Percentiles rank a stretch among this genome's conserved stretches.
phyloP scores from a whole-genome alignment of 208 protist genomes.

The Herpetomonas tarakana region DNA sequence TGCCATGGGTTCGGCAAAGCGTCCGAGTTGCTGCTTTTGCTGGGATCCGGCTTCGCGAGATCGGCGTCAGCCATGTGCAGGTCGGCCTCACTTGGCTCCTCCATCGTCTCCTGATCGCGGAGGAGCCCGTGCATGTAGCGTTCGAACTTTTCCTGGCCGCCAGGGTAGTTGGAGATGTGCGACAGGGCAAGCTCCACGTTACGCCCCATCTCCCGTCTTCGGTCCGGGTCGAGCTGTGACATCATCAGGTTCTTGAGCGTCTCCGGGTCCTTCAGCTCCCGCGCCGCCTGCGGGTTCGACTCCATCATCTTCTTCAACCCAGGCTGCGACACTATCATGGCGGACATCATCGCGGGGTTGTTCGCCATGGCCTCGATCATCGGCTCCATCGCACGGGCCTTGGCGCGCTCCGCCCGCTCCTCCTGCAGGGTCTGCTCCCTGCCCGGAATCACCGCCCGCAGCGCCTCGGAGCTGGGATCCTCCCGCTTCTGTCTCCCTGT shows the following conservation, averaged over 20 bases:
- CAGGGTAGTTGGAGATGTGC: constrained; percentile 62
- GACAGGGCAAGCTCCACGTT: constrained; percentile 57
- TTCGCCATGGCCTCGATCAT: constrained; percentile 62
- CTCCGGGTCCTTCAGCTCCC: constrained; percentile 54
- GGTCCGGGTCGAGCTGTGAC: constrained; percentile 67
- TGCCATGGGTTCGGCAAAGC: constrained; percentile 45
- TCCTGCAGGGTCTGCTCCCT: constrained; percentile 21
- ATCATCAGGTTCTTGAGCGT: constrained; percentile 73
- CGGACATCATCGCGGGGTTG: constrained; percentile 53
- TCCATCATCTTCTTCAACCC: constrained; percentile 46
- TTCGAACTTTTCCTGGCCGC: constrained; percentile 62
- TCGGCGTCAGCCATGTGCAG: constrained; percentile 19
- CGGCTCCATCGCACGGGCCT: constrained; percentile 57
- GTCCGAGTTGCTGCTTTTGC: constrained; percentile 50
- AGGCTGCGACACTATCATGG: constrained; percentile 43
- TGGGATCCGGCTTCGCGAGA: constrained; percentile 3
- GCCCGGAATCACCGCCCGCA: constrained; percentile 37
- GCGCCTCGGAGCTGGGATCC: constrained; percentile 32
- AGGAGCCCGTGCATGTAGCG: constrained; percentile 39
- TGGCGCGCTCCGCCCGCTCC: constrained; percentile 33
- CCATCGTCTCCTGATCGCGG: constrained; percentile 22
- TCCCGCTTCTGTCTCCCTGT: constrained; percentile 22
- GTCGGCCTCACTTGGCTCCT: constrained; percentile 9
- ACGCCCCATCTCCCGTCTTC: constrained; percentile 44
- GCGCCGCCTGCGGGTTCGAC: constrained; percentile 49